Conservation (phyloP, 495 filamentous ascomycete species). For the Daldinia concentrica region DNA sequence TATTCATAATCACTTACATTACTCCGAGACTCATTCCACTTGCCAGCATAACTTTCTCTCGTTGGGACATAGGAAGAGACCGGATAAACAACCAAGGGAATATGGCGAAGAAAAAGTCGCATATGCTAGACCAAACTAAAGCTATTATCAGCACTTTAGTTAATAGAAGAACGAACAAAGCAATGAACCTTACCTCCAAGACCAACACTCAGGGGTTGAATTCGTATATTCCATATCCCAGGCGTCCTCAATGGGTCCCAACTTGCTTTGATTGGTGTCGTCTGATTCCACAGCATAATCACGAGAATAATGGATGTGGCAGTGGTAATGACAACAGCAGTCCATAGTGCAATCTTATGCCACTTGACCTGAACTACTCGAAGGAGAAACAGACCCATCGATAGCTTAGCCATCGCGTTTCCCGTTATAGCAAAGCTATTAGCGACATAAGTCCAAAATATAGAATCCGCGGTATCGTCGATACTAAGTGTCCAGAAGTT, state of each 20-base stretch:
- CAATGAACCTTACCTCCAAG: conserved; percentile 44
- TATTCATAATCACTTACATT: conserved; percentile 45
- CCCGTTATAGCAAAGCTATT: conserved; percentile 53
- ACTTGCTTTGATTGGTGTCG: conserved; percentile 47
- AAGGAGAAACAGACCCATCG: conserved; percentile 55
- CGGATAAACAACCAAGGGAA: conserved; percentile 58
- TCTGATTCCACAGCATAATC: conserved; percentile 53
- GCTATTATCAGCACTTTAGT: conserved; percentile 1
- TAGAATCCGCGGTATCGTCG: conserved; percentile 48
- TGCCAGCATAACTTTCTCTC: conserved; percentile 54
- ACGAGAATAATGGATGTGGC: conserved; percentile 45
- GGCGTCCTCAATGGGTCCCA: conserved; percentile 52
- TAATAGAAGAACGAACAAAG: background rate
- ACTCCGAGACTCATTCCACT: conserved; percentile 56
- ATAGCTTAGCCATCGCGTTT: conserved; percentile 53
- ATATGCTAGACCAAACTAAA: conserved; percentile 52
- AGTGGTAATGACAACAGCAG: conserved; percentile 47
- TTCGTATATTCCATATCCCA: conserved; percentile 50
- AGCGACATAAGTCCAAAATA: conserved; percentile 53
- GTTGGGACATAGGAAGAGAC: conserved; percentile 51
- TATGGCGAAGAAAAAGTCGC: conserved; percentile 56
- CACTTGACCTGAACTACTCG: conserved; percentile 50
- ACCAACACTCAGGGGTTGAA: conserved; percentile 51
- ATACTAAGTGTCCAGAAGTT: conserved; percentile 47
- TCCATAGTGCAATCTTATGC: conserved; percentile 50